Conservation (phyloP, 176 grass and related monocot species). For the Cocos nucifera region DNA sequence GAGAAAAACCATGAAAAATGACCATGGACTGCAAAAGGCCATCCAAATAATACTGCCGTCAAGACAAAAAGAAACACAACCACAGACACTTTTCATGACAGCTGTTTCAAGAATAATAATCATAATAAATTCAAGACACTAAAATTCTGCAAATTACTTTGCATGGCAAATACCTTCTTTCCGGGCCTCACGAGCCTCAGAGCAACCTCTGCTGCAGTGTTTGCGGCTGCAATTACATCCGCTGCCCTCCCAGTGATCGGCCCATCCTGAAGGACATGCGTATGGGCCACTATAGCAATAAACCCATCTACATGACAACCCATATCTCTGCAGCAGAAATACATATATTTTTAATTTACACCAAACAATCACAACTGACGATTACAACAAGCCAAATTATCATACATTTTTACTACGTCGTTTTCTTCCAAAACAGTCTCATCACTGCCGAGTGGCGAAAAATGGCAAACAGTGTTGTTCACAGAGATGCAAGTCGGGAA, state of each 20-base stretch:
- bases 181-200: constrained; percentile 89
- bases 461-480: constrained; percentile 89
- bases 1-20: no score
- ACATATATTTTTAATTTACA: not conserved
- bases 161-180: constrained; percentile 50
- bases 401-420: constrained; percentile 97
- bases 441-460: constrained; percentile 78
- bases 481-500: constrained; percentile 94
- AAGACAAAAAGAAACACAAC: no score
- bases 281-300: constrained; percentile 96
- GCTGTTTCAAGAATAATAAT: no score
- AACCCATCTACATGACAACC: constrained; percentile 98
- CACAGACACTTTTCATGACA: no score
- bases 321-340: constrained; percentile 64
- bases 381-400: not conserved
- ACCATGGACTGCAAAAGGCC: no score
- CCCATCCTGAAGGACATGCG: constrained; percentile 66
- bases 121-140: not conserved
- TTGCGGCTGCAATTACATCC: constrained; percentile 87
- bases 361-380: not conserved
- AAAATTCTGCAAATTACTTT: not conserved
- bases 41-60: no score
- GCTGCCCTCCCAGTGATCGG: constrained; percentile 66
- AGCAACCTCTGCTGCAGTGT: constrained; percentile 92
- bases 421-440: constrained; percentile 70